Evolutionary conservation across 2,329 filamentous ascomycete species (phyloP), one percentile per base, ranked within the genome.

Genomic region (Fusarium miscanthi): DNA sequence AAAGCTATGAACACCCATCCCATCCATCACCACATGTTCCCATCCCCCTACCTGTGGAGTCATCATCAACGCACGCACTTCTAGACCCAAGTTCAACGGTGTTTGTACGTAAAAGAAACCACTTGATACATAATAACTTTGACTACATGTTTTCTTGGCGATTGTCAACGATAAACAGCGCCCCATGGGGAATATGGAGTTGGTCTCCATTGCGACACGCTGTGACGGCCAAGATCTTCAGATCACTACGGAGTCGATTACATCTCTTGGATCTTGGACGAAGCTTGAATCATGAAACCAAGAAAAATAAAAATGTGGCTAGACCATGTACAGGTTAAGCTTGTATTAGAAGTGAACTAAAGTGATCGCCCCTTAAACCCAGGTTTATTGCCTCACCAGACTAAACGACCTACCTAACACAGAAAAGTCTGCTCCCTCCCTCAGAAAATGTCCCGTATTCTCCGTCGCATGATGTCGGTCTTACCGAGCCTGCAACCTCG

Each of bases 101-200:
- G 35, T 25, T 67, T 64, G 66, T 69, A 69, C 66, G 66, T 69
- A 69, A 69, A 69, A 69, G 58, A 69, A 69, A 69, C 40, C 66
- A 19, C 21, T 35, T 42, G 41, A 59, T 42, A 64, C 56, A 69
- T 63, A 64, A 69, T 69, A 69, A 64, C 51, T 10, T 64, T 69
- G 64, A 69, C 66, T 45, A 69, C 57, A 58, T 51, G 65, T 69
- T 69, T 69, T 38, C 64, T 69, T 49, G 64, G 58, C 56, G 25
- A 51, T 40, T 43, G 57, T 43, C 51, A 23, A 40, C 12, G 63
- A 68, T 68, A 68, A 63, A 56, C 35, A 38, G 45, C 51, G 46
- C 66, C 66, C 66, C 66, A 59, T 69, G 66, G 66, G 66, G 66
- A 69, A 69, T 51, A 69, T 68, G 43, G 35, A 48, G 64, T n/a